These are phyloP conservation scores for Cicer judaicum DNA, from an alignment of 306 rosid species.

Conservation along the genomic window DNA sequence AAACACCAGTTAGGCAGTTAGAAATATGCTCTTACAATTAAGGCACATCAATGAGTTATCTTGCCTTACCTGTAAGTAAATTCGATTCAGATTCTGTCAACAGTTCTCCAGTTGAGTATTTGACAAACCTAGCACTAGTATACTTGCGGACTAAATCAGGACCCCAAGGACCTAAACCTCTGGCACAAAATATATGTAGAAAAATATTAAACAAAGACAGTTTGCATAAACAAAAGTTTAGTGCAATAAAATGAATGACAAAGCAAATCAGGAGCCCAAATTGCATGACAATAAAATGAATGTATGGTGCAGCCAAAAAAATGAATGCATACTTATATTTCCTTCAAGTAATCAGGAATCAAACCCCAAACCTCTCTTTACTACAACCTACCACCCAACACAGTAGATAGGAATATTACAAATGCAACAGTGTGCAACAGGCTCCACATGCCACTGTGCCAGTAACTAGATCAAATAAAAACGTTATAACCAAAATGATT, in stretches of 20 bases:
- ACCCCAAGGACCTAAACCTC: slow-evolving; percentile 99
- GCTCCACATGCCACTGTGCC: not conserved
- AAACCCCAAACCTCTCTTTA: slow-evolving; percentile 8
- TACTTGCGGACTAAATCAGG: slow-evolving; percentile 75
- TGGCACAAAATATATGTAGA: slow-evolving; percentile 44
- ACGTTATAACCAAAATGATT: not conserved
- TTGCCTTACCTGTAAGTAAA: slow-evolving; percentile 71
- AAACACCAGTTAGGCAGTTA: slow-evolving; percentile 29
- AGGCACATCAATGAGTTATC: slow-evolving; percentile 35
- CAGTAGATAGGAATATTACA: slow-evolving; percentile 8
- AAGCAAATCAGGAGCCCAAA: not conserved
- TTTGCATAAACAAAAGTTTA: not conserved
- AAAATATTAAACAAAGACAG: slow-evolving; percentile 28
- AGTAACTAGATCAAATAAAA: not conserved
- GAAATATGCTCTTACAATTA: slow-evolving; percentile 33
- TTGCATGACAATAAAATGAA: not conserved
- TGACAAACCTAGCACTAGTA: slow-evolving; percentile 75
- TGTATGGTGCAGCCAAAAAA: not conserved
- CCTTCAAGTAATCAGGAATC: slow-evolving; percentile 29
- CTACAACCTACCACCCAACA: slow-evolving; percentile 32
- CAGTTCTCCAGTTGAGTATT: slow-evolving; percentile 64
- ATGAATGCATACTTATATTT: not conserved
- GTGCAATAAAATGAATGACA: not conserved
- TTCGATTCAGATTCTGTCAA: slow-evolving; percentile 73
- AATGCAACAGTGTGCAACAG: not conserved